phyloP scores from a whole-genome alignment of 352 stramenopile species.

The Stephanocyclus meneghinianus region DNA sequence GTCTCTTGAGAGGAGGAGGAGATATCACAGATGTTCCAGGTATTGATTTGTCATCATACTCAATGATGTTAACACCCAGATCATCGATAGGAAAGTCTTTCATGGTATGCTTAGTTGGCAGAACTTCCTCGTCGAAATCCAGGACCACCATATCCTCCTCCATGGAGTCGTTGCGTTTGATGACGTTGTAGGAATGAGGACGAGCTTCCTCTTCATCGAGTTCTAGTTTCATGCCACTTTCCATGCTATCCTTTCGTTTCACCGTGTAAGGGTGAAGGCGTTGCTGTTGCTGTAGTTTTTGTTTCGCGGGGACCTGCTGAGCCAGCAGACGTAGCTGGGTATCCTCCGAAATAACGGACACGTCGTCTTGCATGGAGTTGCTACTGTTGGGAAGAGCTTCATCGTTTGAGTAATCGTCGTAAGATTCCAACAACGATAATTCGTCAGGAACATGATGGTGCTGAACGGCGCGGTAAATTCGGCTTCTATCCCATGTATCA shows the following conservation, averaged over 20 bases:
- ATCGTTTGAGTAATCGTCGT: neutral
- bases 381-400: neutral
- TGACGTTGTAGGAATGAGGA: slow-evolving; percentile 19
- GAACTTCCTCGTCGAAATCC: slow-evolving; percentile 36
- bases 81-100: slow-evolving; percentile 1
- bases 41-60: slow-evolving; percentile 14
- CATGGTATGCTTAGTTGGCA: slow-evolving; percentile 3
- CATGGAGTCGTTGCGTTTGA: slow-evolving; percentile 56
- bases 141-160: slow-evolving; percentile 45
- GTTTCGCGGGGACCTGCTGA: slow-evolving; percentile 4
- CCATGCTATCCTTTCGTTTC: slow-evolving; percentile 43
- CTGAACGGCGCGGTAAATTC: neutral
- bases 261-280: slow-evolving; percentile 11
- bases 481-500: neutral
- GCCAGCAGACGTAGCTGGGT: slow-evolving; percentile 25
- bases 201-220: slow-evolving; percentile 14
- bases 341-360: slow-evolving; percentile 56
- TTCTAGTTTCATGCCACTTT: slow-evolving; percentile 41
- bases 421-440: neutral
- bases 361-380: slow-evolving; percentile 13
- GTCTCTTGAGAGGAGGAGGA: slow-evolving; percentile 34
- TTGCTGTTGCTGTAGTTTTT: slow-evolving; percentile 18
- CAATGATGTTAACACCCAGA: neutral
- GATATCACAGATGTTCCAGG: slow-evolving; percentile 18
- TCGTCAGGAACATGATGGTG: slow-evolving; percentile 4